Evolutionary conservation across 192 early-diverging fungal species (phyloP).

Genomic region (Mortierella alpina): DNA sequence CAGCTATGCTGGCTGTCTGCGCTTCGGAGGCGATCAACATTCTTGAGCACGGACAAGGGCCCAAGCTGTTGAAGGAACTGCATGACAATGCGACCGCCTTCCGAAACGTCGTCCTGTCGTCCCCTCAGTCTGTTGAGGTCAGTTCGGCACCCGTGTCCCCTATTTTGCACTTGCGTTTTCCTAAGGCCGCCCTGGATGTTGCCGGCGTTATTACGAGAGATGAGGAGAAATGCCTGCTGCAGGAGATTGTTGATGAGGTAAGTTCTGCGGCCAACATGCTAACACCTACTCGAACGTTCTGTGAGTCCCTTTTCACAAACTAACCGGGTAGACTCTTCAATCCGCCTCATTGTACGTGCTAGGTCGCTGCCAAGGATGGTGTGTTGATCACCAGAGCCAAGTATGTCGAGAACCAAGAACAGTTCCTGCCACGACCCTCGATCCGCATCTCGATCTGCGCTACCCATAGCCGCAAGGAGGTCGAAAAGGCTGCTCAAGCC

Average conservation of each 20-base stretch:
- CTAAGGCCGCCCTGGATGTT: constrained; percentile 36
- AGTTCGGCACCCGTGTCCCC: constrained; percentile 68
- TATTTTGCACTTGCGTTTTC: constrained; percentile 81
- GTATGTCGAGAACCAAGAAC: constrained; percentile 88
- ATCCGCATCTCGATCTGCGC: constrained; percentile 85
- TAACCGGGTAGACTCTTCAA: background rate
- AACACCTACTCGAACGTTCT: background rate
- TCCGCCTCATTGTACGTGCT: background rate
- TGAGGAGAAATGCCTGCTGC: constrained; percentile 82
- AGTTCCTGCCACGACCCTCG: constrained; percentile 75
- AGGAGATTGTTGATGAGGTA: constrained; percentile 83
- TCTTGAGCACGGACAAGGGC: constrained; percentile 57
- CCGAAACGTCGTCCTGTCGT: constrained; percentile 65
- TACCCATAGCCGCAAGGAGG: constrained; percentile 83
- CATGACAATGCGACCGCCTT: constrained; percentile 73
- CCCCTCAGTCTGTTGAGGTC: constrained; percentile 59
- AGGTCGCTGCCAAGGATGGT: constrained; percentile 75
- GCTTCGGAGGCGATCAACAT: constrained; percentile 86
- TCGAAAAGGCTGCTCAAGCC: constrained; percentile 83
- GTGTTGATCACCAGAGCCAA: constrained; percentile 89
- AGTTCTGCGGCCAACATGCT: constrained; percentile 1
- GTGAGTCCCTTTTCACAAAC: background rate
- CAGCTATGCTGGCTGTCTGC: constrained; percentile 90
- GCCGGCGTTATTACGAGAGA: constrained; percentile 56
- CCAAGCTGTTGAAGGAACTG: constrained; percentile 62